Evolutionary conservation across 2,329 filamentous ascomycete species (phyloP), one percentile per base, ranked within the genome.

Genomic region (Fusarium neocosmosporiellum): DNA sequence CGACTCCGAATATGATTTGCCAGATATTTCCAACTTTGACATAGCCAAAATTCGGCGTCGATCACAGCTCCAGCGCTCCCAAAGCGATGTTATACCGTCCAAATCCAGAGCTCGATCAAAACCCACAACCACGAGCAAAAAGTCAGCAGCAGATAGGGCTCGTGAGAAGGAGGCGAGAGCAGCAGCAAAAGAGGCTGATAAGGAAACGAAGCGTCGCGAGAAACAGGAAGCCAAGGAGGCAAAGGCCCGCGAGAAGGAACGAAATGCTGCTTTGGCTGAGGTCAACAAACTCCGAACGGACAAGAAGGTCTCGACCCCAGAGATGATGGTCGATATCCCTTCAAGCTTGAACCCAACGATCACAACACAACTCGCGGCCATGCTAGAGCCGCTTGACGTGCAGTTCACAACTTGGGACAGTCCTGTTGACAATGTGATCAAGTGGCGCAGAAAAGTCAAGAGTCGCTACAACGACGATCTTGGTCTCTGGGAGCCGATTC

Each of bases 271-370:
- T 9, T 82, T 95, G 24, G 89, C 90, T 4, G 90, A 93, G 70
- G 92, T 91, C 46, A 96, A 96, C 81, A 94, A 92, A 76, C 82
- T 91, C 11, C 90, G 90, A 59, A 90, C 89, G 0, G 91, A 94
- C 81, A 94, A 94, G 82, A 94, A 93, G 74, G 83, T 91, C 0
- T 92, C 93, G 0, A 89, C 90, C 0, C 88, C 88, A 0, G 93
- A 96, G 80, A 96, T 96, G 93, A 91, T 96, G 59, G 86, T 94
- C 2, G 89, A 94, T 74, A 83, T 96, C 27, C 88, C 93, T 0
- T 81, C 82, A 0, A 87, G 86, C 2, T 82, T 96, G 1, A 81
- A 87, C 24, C 80, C 85, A 0, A 83, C 81, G 0, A 78, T 87
- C 27, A 83, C 78, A 27, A 80, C 84, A 2, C 87, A 88, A 54